Evolutionary conservation across 2,329 filamentous ascomycete genomes (phyloP).

Genomic region (Drechmeria coniospora): DNA sequence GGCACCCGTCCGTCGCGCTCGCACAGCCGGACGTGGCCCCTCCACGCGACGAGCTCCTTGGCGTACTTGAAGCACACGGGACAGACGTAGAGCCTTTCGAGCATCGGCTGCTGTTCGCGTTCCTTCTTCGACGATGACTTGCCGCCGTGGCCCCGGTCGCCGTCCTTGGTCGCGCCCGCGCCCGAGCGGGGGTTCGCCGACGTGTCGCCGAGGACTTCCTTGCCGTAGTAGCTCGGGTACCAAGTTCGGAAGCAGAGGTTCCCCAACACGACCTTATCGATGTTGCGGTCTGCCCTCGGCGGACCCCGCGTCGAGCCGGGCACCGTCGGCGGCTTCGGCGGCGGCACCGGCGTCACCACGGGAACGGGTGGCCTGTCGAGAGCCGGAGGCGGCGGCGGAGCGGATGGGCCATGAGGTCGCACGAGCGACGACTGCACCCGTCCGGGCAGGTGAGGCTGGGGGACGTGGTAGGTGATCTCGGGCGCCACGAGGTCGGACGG

Average conservation of each 20-base stretch:
- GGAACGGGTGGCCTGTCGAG: slow-evolving; percentile 12
- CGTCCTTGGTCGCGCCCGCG: slow-evolving; percentile 12
- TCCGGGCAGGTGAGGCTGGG: slow-evolving; percentile 15
- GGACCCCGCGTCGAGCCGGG: slow-evolving; percentile 17
- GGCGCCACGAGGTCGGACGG: slow-evolving; percentile 22
- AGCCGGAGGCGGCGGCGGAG: slow-evolving; percentile 12
- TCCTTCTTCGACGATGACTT: slow-evolving; percentile 17
- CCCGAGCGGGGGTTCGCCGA: slow-evolving; percentile 13
- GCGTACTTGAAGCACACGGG: slow-evolving; percentile 91
- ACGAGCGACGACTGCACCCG: slow-evolving; percentile 14
- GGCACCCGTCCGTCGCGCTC: slow-evolving; percentile 35
- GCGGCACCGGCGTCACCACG: slow-evolving; percentile 16
- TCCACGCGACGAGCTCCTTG: slow-evolving; percentile 42
- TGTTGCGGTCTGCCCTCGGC: slow-evolving; percentile 50
- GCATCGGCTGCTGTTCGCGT: slow-evolving; percentile 25
- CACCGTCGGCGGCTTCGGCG: slow-evolving; percentile 18
- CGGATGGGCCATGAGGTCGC: slow-evolving; percentile 17
- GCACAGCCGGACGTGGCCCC: slow-evolving; percentile 43
- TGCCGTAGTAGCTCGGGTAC: slow-evolving; percentile 85
- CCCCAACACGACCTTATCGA: slow-evolving; percentile 75
- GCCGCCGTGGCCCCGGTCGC: slow-evolving; percentile 12
- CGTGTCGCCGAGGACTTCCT: slow-evolving; percentile 46
- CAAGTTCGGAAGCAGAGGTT: slow-evolving; percentile 74
- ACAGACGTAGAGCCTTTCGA: slow-evolving; percentile 70
- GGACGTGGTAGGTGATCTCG: slow-evolving; percentile 25